These are phyloP conservation scores for Clitopilus passeckerianus DNA, from an alignment of 768 basidiomycete genomes.

Conservation along the genomic window DNA sequence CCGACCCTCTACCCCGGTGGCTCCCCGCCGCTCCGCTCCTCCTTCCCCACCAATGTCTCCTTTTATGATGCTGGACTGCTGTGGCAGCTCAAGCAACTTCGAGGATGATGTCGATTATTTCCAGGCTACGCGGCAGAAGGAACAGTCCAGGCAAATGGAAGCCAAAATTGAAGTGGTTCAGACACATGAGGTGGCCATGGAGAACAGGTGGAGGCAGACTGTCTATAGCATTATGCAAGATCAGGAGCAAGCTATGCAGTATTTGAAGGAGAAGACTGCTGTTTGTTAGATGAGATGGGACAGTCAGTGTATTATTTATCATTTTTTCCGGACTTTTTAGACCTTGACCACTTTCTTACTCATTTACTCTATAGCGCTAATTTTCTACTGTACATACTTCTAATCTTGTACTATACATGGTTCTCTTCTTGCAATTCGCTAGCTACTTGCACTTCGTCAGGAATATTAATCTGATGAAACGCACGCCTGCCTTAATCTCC, in stretches of 20 bases:
- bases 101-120: slow-evolving; percentile 23
- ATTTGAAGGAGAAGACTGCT: neutral
- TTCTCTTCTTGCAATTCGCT: neutral
- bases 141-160: slow-evolving; percentile 7
- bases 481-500: too few relatives aligned
- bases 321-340: too few relatives aligned
- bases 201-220: slow-evolving; percentile 10
- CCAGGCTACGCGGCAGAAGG: slow-evolving; percentile 15
- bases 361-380: too few relatives aligned
- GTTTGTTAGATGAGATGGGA: neutral
- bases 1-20: slow-evolving; percentile 20
- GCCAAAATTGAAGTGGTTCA: slow-evolving; percentile 12
- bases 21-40: slow-evolving; percentile 19
- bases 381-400: neutral
- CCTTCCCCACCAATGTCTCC: slow-evolving; percentile 15
- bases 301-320: neutral
- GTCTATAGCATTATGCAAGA: slow-evolving; percentile 3
- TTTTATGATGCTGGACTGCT: slow-evolving; percentile 21
- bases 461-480: too few relatives aligned
- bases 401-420: neutral
- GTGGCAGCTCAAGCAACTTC: slow-evolving; percentile 22
- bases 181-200: slow-evolving; percentile 2
- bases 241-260: neutral
- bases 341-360: too few relatives aligned
- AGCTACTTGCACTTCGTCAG: neutral